phyloP scores from a whole-genome alignment of 345 rosid species.

The Clarkia xantiana region DNA sequence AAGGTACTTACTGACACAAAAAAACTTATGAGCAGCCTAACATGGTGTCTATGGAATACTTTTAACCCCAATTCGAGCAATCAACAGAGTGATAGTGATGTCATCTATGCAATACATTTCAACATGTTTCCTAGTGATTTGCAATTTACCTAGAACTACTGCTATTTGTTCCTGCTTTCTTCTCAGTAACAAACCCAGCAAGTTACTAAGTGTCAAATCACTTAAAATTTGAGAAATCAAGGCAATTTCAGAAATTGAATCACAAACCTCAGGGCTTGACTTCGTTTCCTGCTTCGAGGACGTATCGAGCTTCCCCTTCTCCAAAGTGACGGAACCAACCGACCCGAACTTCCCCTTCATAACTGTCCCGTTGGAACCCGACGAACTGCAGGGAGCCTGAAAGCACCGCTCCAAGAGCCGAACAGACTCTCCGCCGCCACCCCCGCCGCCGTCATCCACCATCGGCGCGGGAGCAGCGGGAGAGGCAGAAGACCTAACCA shows the following conservation, averaged over 20 bases:
- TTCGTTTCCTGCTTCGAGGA: conserved; percentile 36
- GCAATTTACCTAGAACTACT: too few species aligned
- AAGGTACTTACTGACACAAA: too few species aligned
- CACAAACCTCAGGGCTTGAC: conserved; percentile 65
- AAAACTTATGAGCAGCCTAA: too few species aligned
- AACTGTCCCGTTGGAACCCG: conserved; percentile 35
- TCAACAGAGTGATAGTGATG: too few species aligned
- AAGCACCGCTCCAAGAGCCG: conserved; percentile 56
- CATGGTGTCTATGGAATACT: too few species aligned
- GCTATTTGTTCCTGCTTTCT: too few species aligned
- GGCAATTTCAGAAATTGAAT: neutral
- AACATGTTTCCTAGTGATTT: too few species aligned
- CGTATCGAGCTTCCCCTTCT: conserved; percentile 73
- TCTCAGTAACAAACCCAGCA: too few species aligned
- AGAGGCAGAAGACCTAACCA: conserved; percentile 1
- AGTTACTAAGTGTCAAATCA: too few species aligned
- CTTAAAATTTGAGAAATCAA: neutral
- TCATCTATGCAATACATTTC: too few species aligned
- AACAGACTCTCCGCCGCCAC: conserved; percentile 18
- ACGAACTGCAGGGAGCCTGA: conserved; percentile 19
- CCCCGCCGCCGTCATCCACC: conserved; percentile 3
- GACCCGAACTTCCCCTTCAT: conserved; percentile 69
- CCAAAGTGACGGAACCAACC: conserved; percentile 68
- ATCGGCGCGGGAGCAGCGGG: neutral
- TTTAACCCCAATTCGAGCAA: too few species aligned